Evolutionary conservation across 2,329 filamentous ascomycete genomes (phyloP).

Genomic region (Lanzia echinophila): DNA sequence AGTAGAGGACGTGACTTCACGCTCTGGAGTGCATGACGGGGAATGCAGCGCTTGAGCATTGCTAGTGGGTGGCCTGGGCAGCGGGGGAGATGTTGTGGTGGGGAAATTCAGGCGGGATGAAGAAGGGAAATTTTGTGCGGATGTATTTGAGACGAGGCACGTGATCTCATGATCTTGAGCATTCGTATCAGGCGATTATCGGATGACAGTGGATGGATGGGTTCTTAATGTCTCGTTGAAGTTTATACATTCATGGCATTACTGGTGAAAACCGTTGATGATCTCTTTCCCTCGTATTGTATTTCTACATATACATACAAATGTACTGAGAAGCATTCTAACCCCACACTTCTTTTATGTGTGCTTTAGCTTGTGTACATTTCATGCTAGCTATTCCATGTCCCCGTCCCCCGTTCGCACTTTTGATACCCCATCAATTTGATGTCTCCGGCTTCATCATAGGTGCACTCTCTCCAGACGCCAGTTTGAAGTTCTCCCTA

Average conservation of each 20-base stretch:
- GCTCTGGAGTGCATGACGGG: not conserved
- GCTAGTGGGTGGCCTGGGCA: not conserved
- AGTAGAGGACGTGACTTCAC: conserved; percentile 5
- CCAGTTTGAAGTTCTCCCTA: conserved; percentile 39
- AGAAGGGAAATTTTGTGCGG: not conserved
- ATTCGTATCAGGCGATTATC: not conserved
- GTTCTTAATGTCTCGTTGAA: not conserved
- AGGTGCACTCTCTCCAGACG: conserved; percentile 25
- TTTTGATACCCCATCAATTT: no score
- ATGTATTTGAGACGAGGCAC: not conserved
- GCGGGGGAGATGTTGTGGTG: not conserved
- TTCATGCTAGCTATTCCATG: not conserved
- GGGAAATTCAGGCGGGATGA: not conserved
- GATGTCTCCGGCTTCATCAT: conserved; percentile 14
- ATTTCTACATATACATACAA: conserved; percentile 8
- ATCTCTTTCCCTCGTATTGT: not conserved
- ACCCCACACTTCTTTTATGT: not conserved
- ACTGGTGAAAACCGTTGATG: not conserved
- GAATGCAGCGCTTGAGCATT: not conserved
- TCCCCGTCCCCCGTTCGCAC: not conserved
- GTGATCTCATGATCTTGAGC: not conserved
- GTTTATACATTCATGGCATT: not conserved
- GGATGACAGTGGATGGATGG: not conserved
- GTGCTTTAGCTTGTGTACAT: conserved; percentile 1
- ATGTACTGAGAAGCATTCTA: not conserved